A percentile compares a stretch with the other conserved stretches of the same genome.
These are phyloP conservation scores for Rhizopus arrhizus DNA, from an alignment of 371 early-diverging fungal species.

Conservation along the genomic window DNA sequence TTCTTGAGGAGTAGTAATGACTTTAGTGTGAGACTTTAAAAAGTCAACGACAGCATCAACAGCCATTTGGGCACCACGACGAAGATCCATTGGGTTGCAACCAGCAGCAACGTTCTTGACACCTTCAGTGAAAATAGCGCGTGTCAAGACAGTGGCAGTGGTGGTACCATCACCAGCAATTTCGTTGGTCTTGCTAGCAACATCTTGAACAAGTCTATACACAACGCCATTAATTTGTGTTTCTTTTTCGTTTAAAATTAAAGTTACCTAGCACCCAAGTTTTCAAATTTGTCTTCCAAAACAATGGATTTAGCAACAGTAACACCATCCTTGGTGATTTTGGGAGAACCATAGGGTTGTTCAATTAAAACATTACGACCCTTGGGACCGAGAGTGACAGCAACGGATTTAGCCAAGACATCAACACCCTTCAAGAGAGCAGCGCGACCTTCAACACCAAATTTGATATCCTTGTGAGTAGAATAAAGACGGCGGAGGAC, in stretches of 20 bases:
- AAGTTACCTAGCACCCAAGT: constrained; percentile 89
- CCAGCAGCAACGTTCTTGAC: constrained; percentile 98
- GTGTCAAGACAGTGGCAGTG: constrained; percentile 96
- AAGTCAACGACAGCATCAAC: constrained; percentile 89
- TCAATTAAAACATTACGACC: constrained; percentile 98
- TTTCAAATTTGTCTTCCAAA: constrained; percentile 96
- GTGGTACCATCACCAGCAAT: constrained; percentile 98
- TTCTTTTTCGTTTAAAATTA: constrained; percentile 11
- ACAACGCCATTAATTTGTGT: neutral
- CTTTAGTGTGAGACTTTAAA: constrained; percentile 83
- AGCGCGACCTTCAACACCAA: constrained; percentile 95
- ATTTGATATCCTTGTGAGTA: constrained; percentile 93
- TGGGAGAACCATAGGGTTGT: constrained; percentile 95
- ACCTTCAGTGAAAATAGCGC: constrained; percentile 98
- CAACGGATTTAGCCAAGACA: constrained; percentile 94
- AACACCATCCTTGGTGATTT: constrained; percentile 99
- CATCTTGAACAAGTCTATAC: constrained; percentile 92
- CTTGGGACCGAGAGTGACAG: constrained; percentile 97
- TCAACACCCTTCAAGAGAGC: constrained; percentile 92
- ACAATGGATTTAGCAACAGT: constrained; percentile 97
- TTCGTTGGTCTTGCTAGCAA: constrained; percentile 99
- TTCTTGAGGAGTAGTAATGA: constrained; percentile 92
- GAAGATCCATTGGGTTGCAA: constrained; percentile 97
- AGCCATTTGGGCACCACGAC: constrained; percentile 93
- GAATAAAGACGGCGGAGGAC: constrained; percentile 72